Evolutionary conservation across 352 stramenopile genomes (phyloP).

Genomic region (Globisporangium spinosum): DNA sequence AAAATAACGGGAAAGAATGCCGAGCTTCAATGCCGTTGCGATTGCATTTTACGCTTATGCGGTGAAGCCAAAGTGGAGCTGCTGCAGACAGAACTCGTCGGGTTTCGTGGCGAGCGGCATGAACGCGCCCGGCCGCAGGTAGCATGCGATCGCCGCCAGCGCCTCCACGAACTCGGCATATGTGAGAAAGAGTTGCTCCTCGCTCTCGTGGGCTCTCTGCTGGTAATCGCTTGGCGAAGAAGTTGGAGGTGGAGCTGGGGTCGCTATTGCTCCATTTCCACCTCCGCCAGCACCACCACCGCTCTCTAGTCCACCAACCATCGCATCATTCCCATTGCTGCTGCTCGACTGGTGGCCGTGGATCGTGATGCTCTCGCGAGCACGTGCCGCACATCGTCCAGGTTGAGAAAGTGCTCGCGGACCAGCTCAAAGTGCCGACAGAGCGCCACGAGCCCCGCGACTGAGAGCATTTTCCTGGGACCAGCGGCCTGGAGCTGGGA

Average conservation of each 20-base stretch:
- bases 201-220: constrained; percentile 16
- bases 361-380: constrained; percentile 39
- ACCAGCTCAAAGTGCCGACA: constrained; percentile 56
- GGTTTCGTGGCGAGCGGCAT: constrained; percentile 52
- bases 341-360: not conserved
- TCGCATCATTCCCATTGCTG: not conserved
- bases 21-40: too few species aligned
- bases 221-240: not conserved
- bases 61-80: constrained; percentile 19
- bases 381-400: constrained; percentile 62
- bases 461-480: constrained; percentile 37
- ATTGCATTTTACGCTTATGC: not conserved
- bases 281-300: not conserved
- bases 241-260: not conserved
- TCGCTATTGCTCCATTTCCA: not conserved
- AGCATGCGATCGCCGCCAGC: constrained; percentile 53
- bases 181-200: constrained; percentile 39
- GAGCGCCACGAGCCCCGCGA: constrained; percentile 39
- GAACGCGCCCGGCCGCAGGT: constrained; percentile 58
- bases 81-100: constrained; percentile 51
- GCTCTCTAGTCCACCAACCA: not conserved
- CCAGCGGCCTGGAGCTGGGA: not conserved
- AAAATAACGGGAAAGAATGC: too few species aligned
- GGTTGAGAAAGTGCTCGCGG: constrained; percentile 51
- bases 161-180: constrained; percentile 59